phyloP scores from a whole-genome alignment of 208 protist genomes.

The Entamoeba dispar region DNA sequence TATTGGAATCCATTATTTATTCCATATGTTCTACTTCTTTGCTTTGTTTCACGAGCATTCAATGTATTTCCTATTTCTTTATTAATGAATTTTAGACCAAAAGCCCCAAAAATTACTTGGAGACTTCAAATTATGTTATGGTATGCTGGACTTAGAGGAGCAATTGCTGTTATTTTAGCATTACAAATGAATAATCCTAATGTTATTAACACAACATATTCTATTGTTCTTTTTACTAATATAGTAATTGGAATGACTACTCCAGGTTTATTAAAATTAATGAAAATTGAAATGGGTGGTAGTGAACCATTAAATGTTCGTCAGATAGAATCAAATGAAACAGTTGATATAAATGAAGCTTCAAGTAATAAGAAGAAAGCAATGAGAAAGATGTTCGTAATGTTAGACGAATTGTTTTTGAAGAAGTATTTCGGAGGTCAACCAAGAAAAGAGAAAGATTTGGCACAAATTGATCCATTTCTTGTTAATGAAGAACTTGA shows the following conservation, averaged over 20 bases:
- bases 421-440: not conserved
- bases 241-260: not conserved
- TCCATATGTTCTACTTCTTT: not conserved
- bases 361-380: not conserved
- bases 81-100: not conserved
- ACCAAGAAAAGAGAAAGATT: not conserved
- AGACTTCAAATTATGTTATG: conserved; percentile 5
- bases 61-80: conserved; percentile 13
- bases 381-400: not conserved
- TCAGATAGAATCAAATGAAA: not conserved
- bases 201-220: not conserved
- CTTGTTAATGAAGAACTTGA: not conserved
- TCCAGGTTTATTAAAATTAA: not conserved
- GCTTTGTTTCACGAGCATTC: conserved; percentile 2
- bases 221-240: conserved; percentile 11
- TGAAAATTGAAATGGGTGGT: not conserved
- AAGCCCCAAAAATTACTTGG: not conserved
- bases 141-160: conserved; percentile 7
- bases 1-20: not conserved
- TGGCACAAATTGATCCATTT: not conserved
- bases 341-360: not conserved
- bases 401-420: not conserved
- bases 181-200: not conserved
- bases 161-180: conserved; percentile 8
- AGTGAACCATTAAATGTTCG: not conserved